phyloP scores from a whole-genome alignment of 176 grass and related monocot species.

The Ensete glaucum region DNA sequence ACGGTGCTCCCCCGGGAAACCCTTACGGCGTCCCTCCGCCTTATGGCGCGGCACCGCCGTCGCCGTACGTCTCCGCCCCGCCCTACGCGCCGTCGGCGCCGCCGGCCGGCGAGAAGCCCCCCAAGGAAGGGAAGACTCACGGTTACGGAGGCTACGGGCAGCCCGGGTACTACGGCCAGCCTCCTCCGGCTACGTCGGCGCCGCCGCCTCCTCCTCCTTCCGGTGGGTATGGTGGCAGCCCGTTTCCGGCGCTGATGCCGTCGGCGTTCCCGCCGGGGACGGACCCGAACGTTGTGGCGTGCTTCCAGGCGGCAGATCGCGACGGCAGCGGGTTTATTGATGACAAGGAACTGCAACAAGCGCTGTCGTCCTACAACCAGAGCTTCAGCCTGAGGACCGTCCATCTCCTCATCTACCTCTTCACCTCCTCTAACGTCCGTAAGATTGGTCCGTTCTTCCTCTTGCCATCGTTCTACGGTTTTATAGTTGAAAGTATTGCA shows the following conservation, averaged over 20 bases:
- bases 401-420: constrained; percentile 93
- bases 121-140: not conserved
- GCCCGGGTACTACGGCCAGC: too few species aligned
- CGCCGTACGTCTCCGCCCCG: not conserved
- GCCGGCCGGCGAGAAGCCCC: not conserved
- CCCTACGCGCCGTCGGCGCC: not conserved
- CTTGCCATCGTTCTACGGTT: too few species aligned
- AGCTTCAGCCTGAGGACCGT: constrained; percentile 86
- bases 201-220: not conserved
- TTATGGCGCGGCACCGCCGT: not conserved
- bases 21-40: not conserved
- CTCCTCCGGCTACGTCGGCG: not conserved
- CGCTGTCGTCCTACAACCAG: constrained; percentile 70
- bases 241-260: constrained; percentile 61
- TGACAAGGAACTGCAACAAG: constrained; percentile 92
- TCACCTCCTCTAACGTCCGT: constrained; percentile 74
- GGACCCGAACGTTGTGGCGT: constrained; percentile 83
- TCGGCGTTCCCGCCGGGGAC: constrained; percentile 69
- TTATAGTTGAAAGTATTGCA: not conserved
- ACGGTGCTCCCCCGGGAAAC: not conserved
- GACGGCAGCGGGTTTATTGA: constrained; percentile 88
- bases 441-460: constrained; percentile 48
- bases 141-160: not conserved
- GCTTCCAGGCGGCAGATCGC: constrained; percentile 83
- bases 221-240: constrained; percentile 30